Base-by-base conservation (phyloP, 2,329 filamentous ascomycete species). In the Raffaelea ambrosiae region DNA sequence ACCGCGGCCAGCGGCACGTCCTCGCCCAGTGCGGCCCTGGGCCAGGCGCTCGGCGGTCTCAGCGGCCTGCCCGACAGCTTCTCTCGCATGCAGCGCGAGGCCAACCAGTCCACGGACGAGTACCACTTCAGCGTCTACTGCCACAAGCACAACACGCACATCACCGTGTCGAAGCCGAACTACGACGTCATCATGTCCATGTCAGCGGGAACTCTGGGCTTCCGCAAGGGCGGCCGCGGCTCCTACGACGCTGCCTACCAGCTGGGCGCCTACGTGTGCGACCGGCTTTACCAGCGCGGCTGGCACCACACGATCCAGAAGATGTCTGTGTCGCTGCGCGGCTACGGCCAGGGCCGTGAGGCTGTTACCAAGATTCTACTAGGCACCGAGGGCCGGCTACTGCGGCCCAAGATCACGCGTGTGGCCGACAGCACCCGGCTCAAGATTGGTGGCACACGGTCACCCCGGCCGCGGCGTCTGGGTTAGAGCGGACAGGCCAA, bases 401-500 rank as follows among this genome's bases (percentile, higher is more conserved):
- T 97, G 55, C 79, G 88, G 56, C 71, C 76, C 29, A 81, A 86
- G 70, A 86, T 98, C 55, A 72, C 80, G 39, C 83, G 82, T 57
- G 85, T 98, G 52, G 82, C 86, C 29, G 93, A 98, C 69, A 76
- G 81, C 38, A 97, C 91, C 48, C 85, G 85, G 59, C 67, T 97
- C 66, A 98, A 98, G 74, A 95, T 97, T 73, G 93, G 90, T 68
- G 94, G 93, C 61, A 88, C 86, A 36, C 86, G 90, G 67, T 91
- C 88, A 71, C 79, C 77, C 65, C 87, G 83, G 64, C 84, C 83
- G 36, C 90, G 90, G 68, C 84, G 93, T 71, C 69, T 97, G 71
- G 79, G 81, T 67, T 84, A 59, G 22, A 21, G 3, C 19, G 31
- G 40, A 9, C 14, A 10, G 10, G 19, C 10, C 7, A 9, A 41